phyloP scores from a whole-genome alignment of 306 rosid species.

The Quercus robur region DNA sequence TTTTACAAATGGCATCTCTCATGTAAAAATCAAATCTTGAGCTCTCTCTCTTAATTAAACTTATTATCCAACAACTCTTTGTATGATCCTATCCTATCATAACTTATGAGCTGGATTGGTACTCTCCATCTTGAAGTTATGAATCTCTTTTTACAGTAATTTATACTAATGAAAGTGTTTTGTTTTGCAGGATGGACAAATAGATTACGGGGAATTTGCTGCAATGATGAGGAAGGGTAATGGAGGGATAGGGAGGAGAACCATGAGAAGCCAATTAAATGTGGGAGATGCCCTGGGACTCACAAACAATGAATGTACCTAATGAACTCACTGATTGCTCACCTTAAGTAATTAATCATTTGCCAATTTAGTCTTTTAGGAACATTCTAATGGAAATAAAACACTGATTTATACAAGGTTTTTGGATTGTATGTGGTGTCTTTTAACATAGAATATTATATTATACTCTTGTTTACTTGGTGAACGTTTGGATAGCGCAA shows the following conservation, averaged over 20 bases:
- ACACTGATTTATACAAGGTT: not conserved
- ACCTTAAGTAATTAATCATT: conserved; percentile 16
- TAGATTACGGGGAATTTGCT: conserved; percentile 60
- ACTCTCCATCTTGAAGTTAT: no score
- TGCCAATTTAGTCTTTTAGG: not conserved
- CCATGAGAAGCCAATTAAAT: conserved; percentile 53
- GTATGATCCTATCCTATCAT: no score
- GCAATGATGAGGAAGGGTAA: conserved; percentile 67
- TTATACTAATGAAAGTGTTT: conserved; percentile 13
- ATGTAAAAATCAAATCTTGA: no score
- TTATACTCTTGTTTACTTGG: no score
- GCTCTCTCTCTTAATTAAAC: no score
- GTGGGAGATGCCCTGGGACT: conserved; percentile 45
- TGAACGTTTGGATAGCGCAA: no score
- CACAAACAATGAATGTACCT: conserved; percentile 28
- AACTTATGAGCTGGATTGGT: no score
- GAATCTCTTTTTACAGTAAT: not conserved
- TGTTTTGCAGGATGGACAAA: conserved; percentile 59
- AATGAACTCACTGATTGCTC: conserved; percentile 37
- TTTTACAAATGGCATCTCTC: no score
- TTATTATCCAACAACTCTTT: no score
- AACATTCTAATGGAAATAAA: conserved; percentile 6
- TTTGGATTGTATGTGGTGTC: no score
- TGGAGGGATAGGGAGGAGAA: conserved; percentile 62
- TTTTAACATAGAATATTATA: no score